Evolutionary conservation across 2,329 filamentous ascomycete species (phyloP).

Genomic region (Fulvia fulva): DNA sequence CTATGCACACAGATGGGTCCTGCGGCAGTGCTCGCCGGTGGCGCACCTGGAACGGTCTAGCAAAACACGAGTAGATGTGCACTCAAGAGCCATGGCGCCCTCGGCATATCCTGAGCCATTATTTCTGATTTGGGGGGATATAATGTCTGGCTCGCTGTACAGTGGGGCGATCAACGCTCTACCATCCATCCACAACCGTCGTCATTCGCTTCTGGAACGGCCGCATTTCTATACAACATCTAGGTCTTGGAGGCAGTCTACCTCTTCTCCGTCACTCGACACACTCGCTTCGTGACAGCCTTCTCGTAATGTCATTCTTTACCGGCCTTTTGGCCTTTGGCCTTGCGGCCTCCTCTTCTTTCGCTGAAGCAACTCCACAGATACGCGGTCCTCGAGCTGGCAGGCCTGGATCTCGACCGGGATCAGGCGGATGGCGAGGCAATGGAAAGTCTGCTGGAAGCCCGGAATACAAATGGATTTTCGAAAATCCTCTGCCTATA

Average conservation of each 20-base stretch:
- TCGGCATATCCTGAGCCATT: background rate
- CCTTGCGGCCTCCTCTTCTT: constrained; percentile 7
- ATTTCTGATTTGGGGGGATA: background rate
- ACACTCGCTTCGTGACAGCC: background rate
- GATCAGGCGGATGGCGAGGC: constrained; percentile 9
- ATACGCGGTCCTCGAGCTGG: constrained; percentile 1
- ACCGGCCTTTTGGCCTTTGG: constrained; percentile 7
- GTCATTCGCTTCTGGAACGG: background rate
- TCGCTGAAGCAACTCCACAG: constrained; percentile 10
- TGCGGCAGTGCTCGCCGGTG: background rate
- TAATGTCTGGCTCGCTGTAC: background rate
- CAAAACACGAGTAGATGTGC: background rate
- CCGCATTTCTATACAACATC: background rate
- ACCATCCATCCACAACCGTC: background rate
- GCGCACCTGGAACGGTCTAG: background rate
- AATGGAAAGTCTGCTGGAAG: constrained; percentile 19
- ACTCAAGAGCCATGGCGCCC: background rate
- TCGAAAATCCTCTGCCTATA: constrained; percentile 21
- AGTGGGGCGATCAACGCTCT: background rate
- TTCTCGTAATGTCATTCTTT: constrained; percentile 1
- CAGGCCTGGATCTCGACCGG: background rate
- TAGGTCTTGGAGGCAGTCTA: background rate
- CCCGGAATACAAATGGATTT: constrained; percentile 23
- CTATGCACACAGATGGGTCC: background rate
- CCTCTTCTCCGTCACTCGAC: background rate